Percentiles rank a stretch among this genome's conserved stretches.
Conservation (phyloP, 2,329 filamentous ascomycete genomes). For the Huntiella omanensis region DNA sequence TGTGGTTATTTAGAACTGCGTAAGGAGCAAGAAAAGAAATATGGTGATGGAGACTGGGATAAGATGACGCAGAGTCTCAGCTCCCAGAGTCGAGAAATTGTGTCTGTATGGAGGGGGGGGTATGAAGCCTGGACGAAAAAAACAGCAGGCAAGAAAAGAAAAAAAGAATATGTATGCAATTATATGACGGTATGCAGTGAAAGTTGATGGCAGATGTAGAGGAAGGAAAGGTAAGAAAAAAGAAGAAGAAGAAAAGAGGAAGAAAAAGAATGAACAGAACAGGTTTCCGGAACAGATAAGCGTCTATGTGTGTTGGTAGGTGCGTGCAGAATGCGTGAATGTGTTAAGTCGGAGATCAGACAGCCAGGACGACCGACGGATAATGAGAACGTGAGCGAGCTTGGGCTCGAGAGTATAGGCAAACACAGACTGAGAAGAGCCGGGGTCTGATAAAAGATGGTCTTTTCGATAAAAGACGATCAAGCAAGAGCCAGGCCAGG, state of each 20-base stretch:
- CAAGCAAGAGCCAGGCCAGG: background rate
- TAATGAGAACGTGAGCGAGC: background rate
- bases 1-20: background rate
- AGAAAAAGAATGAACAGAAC: constrained; percentile 2
- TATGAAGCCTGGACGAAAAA: constrained; percentile 2
- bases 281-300: too few species aligned
- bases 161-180: background rate
- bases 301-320: too few species aligned
- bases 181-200: too few species aligned
- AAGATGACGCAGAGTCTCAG: background rate
- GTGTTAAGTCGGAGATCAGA: constrained; percentile 2
- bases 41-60: background rate
- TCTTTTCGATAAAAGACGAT: background rate
- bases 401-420: background rate
- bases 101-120: background rate
- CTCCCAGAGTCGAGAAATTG: background rate
- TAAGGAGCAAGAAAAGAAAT: background rate
- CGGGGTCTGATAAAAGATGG: too few species aligned
- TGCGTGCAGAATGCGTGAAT: constrained; percentile 1
- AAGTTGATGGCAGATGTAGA: background rate
- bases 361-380: background rate
- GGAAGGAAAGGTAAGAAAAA: background rate
- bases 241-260: background rate
- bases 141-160: constrained; percentile 1
- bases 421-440: too few species aligned